A percentile compares a stretch with the other conserved stretches of the same genome.
Conservation (phyloP, 2,329 filamentous ascomycete species). For the Cladosporium oxysporum region DNA sequence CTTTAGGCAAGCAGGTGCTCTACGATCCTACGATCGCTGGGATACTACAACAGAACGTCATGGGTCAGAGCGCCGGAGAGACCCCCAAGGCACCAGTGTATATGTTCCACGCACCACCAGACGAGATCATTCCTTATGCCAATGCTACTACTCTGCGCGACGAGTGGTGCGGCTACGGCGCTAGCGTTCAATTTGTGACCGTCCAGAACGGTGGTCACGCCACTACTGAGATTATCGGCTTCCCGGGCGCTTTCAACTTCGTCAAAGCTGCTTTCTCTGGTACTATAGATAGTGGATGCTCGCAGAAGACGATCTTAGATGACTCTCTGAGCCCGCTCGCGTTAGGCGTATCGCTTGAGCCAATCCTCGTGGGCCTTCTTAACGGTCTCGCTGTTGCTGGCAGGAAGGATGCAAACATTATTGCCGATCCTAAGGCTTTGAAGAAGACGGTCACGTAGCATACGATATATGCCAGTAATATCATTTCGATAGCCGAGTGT, state of each 20-base stretch:
- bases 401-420: conserved; percentile 27
- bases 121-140: conserved; percentile 36
- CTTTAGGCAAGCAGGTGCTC: conserved; percentile 26
- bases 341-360: conserved; percentile 31
- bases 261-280: conserved; percentile 31
- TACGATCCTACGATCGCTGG: conserved; percentile 27
- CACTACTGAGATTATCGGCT: conserved; percentile 31
- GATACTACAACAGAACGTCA: conserved; percentile 26
- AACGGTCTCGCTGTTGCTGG: conserved; percentile 27
- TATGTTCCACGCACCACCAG: conserved; percentile 30
- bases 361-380: conserved; percentile 28
- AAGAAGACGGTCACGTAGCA: conserved; percentile 4
- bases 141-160: conserved; percentile 30
- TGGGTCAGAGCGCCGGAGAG: conserved; percentile 29
- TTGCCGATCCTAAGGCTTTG: neutral
- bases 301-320: conserved; percentile 24
- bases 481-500: too few relatives aligned
- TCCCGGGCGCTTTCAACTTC: conserved; percentile 29
- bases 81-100: conserved; percentile 33
- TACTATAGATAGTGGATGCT: conserved; percentile 25
- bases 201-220: conserved; percentile 31
- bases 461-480: neutral
- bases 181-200: conserved; percentile 31
- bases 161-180: conserved; percentile 34
- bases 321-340: conserved; percentile 29